These are phyloP conservation scores for Lachancea meyersii DNA, from an alignment of 805 yeast species.

Conservation along the genomic window DNA sequence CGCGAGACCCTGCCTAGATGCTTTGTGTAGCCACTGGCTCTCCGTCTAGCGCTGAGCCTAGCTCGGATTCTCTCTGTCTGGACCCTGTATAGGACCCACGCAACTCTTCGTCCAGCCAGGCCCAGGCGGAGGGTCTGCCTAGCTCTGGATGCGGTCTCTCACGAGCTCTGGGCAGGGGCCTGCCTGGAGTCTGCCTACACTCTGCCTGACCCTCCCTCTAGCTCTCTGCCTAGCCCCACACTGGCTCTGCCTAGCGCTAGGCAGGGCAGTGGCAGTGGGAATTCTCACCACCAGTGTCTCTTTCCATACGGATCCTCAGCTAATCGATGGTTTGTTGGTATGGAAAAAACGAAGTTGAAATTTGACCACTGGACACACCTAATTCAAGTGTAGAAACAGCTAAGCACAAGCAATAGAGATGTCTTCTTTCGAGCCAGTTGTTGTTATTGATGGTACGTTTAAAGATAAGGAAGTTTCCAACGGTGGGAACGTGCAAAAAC, in stretches of 20 bases:
- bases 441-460: slow-evolving; percentile 89
- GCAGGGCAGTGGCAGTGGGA: neutral
- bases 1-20: too few relatives aligned
- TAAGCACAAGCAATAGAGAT: slow-evolving; percentile 31
- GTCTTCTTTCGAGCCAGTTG: slow-evolving; percentile 86
- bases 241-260: neutral
- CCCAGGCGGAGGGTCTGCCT: neutral
- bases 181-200: neutral
- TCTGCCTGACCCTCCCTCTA: too few relatives aligned
- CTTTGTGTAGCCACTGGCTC: too few relatives aligned
- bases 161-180: neutral
- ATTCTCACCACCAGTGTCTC: neutral
- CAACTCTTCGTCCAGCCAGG: neutral
- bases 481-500: neutral
- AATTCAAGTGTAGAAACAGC: slow-evolving; percentile 4
- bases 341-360: slow-evolving; percentile 7
- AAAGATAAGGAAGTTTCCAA: neutral
- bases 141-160: neutral
- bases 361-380: slow-evolving; percentile 6
- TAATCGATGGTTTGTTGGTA: neutral
- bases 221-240: slow-evolving; percentile 5
- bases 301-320: neutral
- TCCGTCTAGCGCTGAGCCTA: neutral
- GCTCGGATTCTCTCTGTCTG: neutral
- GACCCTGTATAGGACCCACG: neutral